Base-by-base conservation (phyloP, 805 yeast species). In the Metschnikowia orientalis region DNA sequence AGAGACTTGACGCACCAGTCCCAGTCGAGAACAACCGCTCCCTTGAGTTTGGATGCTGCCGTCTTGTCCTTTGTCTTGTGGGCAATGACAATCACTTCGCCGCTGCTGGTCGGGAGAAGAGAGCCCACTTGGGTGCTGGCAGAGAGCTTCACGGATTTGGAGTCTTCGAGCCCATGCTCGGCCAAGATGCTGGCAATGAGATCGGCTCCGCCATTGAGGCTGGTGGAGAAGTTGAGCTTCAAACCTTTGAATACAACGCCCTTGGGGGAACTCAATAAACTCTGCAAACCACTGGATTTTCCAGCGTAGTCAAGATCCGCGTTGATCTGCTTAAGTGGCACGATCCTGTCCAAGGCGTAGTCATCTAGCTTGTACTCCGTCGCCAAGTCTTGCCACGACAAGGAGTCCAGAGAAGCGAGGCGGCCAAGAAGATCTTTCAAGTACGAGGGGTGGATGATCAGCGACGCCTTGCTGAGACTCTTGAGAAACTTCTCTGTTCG, bases 401-500 rank as follows among this genome's bases (percentile, higher is more conserved):
- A 17, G 4, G 33, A 44, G 7, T 28, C 25, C 0, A 77, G 61
- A 25, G 73, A 75, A 2, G 57, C 57, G 2, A 80, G 38, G 7
- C 41, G 37, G 10, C 12, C 25, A 23, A 46, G 45, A 4, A 44
- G 23, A 12, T 35, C 39, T 22, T 26, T 19, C 23, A 47, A 32
- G 38, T 77, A 80, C 3, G 57, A 50, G 0, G 88, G 85, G 19
- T 75, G 71, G 1, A 83, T 44, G 3, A 79, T 71, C 34, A 63
- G 57, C n/a, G 60, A 56, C 7, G 75, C 77, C 25, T 65, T 65
- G 32, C 87, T 75, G 31, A 88, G 59, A 13, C 88, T 77, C 26
- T 73, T 71, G 34, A 90, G 66, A 49, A 90, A 89, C 58, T 90
- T 92, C 37, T 83, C 95, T 0, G 97, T 90, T 44, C 97, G 67